A percentile compares a stretch with the other conserved stretches of the same genome.
phyloP scores from a whole-genome alignment of 2,329 filamentous ascomycete genomes.

The Paramyrothecium sp. region DNA sequence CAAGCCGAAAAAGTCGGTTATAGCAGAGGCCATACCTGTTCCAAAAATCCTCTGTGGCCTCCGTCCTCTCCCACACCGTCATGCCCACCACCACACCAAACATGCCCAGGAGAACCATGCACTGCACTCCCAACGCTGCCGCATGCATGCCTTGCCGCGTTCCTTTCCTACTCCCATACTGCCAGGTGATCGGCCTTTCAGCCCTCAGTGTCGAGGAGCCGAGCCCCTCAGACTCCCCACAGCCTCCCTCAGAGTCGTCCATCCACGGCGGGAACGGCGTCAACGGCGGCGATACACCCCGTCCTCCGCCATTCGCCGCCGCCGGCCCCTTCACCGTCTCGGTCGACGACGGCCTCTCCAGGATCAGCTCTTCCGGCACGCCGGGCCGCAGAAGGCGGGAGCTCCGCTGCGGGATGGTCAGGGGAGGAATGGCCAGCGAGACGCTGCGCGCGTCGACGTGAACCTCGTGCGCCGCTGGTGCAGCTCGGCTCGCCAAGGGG shows the following conservation, averaged over 20 bases:
- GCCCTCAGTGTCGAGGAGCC: background rate
- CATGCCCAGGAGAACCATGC: slow-evolving; percentile 17
- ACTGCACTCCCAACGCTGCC: slow-evolving; percentile 23
- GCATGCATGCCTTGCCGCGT: slow-evolving; percentile 15
- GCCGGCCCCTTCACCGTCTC: slow-evolving; percentile 15
- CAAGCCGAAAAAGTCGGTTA: background rate
- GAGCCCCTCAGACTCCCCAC: slow-evolving; percentile 6
- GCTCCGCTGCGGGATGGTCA: background rate
- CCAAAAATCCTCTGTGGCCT: slow-evolving; percentile 18
- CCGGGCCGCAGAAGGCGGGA: background rate
- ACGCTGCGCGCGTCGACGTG: background rate
- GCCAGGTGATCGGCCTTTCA: slow-evolving; percentile 5
- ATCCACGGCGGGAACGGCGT: slow-evolving; percentile 25
- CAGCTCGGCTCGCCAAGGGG: no score
- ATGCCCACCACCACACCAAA: slow-evolving; percentile 23
- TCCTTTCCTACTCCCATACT: background rate
- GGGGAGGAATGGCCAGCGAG: background rate
- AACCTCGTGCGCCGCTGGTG: background rate
- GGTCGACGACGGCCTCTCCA: slow-evolving; percentile 10
- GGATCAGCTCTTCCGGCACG: background rate
- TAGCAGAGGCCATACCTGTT: slow-evolving; percentile 15
- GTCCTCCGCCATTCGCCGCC: background rate
- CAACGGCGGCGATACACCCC: slow-evolving; percentile 14
- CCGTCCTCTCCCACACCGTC: slow-evolving; percentile 19
- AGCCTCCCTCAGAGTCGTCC: slow-evolving; percentile 12